Base-by-base conservation (phyloP, 257 asterid species). In the Solanum appendiculatum region DNA sequence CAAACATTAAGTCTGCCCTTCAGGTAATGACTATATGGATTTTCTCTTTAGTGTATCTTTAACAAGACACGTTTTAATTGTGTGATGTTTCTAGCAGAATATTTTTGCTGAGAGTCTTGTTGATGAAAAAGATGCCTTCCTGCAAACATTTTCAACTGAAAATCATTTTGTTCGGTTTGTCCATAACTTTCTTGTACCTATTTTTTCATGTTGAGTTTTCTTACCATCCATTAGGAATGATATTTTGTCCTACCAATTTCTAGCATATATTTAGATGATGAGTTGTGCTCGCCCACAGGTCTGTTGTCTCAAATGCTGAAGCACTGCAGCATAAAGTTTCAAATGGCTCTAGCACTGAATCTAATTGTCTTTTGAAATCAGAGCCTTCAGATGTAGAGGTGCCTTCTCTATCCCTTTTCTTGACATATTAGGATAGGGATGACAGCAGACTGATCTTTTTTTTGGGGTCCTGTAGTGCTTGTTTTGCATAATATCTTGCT, bases 21-120 rank as follows among this genome's bases (percentile, higher is more conserved):
- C 91, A 91, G 99, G 99, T 97, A 92, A 75, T 69, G 87, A 33
- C 63, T 29, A n/a, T 36, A n/a, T 39, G 31, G 40, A 39, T 84
- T 84, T 39, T 64, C 75, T 36, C 36, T 36, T 82, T 63, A 7
- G 56, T 64, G 37, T 68, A n/a, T 34, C 18, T n/a, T 37, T 64
- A 63, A 33, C 83, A 69, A 70, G 36, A 70, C 9, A 4, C 23
- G 39, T 0, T 70, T 21, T 44, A 44, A 85, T 21, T 46, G 87
- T 46, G 87, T 70, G 87, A 46, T 85, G 29, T 83, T 77, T 83
- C 68, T 89, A 86, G 83, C 97, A 96, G 99, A 89, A 92, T 91
- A 93, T 97, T 80, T 96, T 97, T 90, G 99, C 93, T 86, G 97
- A 95, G 86, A 96, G 92, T 90, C 98, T 97, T 84, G 90, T 97